These are phyloP conservation scores for Breviolum minutum DNA, from an alignment of 73 alveolate species.

Conservation along the genomic window DNA sequence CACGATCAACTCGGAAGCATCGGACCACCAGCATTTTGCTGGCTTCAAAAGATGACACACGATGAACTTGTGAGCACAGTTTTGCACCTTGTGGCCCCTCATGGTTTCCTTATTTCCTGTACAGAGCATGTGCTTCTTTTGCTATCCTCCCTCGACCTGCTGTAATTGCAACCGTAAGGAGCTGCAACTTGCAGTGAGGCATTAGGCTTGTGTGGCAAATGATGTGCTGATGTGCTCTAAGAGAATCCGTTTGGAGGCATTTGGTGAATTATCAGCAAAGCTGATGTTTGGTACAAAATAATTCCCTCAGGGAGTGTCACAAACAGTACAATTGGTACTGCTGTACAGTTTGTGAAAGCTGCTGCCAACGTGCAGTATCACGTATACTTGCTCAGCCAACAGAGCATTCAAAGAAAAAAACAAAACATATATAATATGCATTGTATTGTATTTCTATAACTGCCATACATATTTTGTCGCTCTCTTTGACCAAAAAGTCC, in stretches of 20 bases:
- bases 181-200: background rate
- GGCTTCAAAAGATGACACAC: background rate
- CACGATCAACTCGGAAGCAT: constrained; percentile 1
- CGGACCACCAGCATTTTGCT: background rate
- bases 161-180: background rate
- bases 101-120: background rate
- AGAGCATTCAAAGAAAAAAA: no score
- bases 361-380: no score
- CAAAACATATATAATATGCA: no score
- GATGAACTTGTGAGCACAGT: background rate
- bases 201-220: no score
- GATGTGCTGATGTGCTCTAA: background rate
- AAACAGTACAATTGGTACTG: no score
- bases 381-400: no score
- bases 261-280: background rate
- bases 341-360: no score
- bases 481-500: no score
- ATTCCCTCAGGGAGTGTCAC: no score
- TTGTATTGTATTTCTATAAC: no score
- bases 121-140: background rate
- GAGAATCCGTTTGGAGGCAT: background rate
- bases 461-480: no score
- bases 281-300: no score
- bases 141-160: background rate
- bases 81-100: background rate